phyloP scores from a whole-genome alignment of 2,329 filamentous ascomycete genomes.

The Fusarium compactum region DNA sequence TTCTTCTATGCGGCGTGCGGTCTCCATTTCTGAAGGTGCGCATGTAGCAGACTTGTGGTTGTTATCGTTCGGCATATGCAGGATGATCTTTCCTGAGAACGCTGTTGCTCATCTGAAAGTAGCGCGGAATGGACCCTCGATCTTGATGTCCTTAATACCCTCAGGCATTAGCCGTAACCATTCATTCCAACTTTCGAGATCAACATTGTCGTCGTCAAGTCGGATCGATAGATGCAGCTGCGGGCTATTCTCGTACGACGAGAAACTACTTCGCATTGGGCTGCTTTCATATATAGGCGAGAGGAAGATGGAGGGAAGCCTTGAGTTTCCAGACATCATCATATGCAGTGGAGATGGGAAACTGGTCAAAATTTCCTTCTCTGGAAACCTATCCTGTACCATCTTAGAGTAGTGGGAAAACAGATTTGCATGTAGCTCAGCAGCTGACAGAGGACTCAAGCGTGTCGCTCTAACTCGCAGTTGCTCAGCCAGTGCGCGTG shows the following conservation, averaged over 20 bases:
- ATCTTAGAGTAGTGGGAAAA: constrained; percentile 65
- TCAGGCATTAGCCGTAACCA: constrained; percentile 71
- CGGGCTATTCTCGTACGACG: constrained; percentile 58
- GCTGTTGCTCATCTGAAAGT: constrained; percentile 41
- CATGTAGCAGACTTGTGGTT: background rate
- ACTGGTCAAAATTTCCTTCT: constrained; percentile 61
- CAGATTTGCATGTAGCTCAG: constrained; percentile 66
- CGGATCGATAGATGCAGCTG: constrained; percentile 64
- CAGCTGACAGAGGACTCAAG: constrained; percentile 61
- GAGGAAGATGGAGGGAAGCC: constrained; percentile 68
- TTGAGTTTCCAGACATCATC: constrained; percentile 66
- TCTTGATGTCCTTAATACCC: constrained; percentile 66
- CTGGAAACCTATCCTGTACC: constrained; percentile 62
- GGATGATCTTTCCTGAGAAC: background rate
- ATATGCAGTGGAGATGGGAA: constrained; percentile 68
- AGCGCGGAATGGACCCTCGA: constrained; percentile 62
- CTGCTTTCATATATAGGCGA: constrained; percentile 61
- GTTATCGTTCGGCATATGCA: constrained; percentile 12
- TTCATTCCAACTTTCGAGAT: constrained; percentile 67
- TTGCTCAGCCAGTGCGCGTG: constrained; percentile 62
- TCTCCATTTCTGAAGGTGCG: constrained; percentile 27
- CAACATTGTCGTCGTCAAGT: constrained; percentile 63
- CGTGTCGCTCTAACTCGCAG: constrained; percentile 62
- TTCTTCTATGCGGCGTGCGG: constrained; percentile 11
- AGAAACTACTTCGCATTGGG: constrained; percentile 54